These are phyloP conservation scores for Penicillium goetzii DNA, from an alignment of 495 filamentous ascomycete genomes.

Conservation along the genomic window DNA sequence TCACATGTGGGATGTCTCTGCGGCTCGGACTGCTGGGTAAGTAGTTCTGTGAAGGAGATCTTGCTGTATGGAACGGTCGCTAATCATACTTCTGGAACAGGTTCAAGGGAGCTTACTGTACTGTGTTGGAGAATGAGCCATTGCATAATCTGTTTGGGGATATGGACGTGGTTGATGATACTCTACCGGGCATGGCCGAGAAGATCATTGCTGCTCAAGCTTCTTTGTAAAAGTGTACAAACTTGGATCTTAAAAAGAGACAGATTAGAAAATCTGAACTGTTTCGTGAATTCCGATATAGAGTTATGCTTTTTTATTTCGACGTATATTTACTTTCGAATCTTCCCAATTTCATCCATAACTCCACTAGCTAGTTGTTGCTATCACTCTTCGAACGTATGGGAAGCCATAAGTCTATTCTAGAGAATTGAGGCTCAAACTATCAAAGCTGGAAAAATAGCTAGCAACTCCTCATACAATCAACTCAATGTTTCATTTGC, in stretches of 20 bases:
- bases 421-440: not conserved
- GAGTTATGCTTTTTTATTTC: too few species aligned
- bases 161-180: slow-evolving; percentile 46
- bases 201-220: slow-evolving; percentile 39
- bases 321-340: too few species aligned
- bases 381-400: too few species aligned
- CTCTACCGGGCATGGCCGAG: slow-evolving; percentile 43
- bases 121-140: slow-evolving; percentile 41
- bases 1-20: slow-evolving; percentile 45
- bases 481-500: not conserved
- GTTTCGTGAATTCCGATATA: not conserved
- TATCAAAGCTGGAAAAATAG: not conserved
- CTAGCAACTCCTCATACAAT: not conserved
- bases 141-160: slow-evolving; percentile 40
- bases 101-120: slow-evolving; percentile 43
- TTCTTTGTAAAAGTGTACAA: slow-evolving; percentile 3
- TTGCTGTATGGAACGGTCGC: not conserved
- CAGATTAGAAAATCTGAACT: not conserved
- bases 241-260: not conserved
- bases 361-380: too few species aligned
- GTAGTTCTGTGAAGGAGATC: not conserved
- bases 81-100: slow-evolving; percentile 15
- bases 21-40: slow-evolving; percentile 37
- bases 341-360: too few species aligned
- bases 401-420: not conserved